Base-by-base conservation (phyloP, 2,329 filamentous ascomycete genomes). In the Colletotrichum siamense region DNA sequence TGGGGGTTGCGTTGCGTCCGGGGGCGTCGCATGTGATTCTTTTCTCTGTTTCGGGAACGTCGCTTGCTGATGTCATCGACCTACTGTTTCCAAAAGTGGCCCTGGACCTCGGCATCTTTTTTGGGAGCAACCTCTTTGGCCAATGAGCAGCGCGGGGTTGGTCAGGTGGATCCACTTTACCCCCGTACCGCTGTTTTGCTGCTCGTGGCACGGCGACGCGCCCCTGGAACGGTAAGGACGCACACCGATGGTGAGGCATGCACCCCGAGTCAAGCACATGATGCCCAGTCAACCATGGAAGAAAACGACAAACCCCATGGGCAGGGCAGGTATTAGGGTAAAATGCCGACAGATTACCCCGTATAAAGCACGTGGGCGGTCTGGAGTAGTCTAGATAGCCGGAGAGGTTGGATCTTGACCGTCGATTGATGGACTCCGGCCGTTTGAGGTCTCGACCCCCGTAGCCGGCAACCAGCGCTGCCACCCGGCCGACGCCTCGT, bases 31-130 rank as follows among this genome's bases (percentile, higher is more conserved):
- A 76, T 76, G 74, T 76, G 74, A 76, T 74, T 74, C 18, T 34
- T 52, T 55, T 4, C 55, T 39, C 44, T 59, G 70, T 76, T 76
- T 74, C 74, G 74, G 70, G 59, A 59, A 64, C 24, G 32, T 61
- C 64, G 44, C 70, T 16, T 69, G 72, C 61, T 75, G 74, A 76
- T 76, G 74, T 76, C 74, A 76, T 74, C 74, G 74, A 76, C 36
- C 36, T 71, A 30, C 59, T 13, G 73, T 52, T 74, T 55, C 69
- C 55, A 57, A 59, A 71, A 26, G 49, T 73, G 74, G 71, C 8
- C 34, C 16, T 15, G 49, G 64, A 74, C 74, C 74, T 76, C 74
- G 74, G 74, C 74, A 64, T 74, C 70, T 74, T 69, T 69, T 15
- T 18, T 18, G 4, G 30, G 6, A 26, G 39, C 8, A 2, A 8